A percentile compares a stretch with the other conserved stretches of the same genome.
Evolutionary conservation across 805 yeast species (phyloP).

Genomic region (Monosporozyma solicola): DNA sequence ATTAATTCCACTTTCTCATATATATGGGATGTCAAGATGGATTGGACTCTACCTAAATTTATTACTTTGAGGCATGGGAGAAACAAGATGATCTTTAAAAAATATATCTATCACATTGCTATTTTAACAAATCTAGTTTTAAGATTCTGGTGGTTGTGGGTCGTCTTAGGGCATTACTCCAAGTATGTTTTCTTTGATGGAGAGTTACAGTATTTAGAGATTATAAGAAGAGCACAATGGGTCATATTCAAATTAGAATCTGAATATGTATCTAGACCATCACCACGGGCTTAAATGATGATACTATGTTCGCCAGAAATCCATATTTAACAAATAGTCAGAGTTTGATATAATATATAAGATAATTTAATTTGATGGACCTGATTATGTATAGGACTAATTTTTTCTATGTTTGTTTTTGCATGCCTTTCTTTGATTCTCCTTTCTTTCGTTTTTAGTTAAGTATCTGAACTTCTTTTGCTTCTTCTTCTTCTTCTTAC

Average conservation of each 20-base stretch:
- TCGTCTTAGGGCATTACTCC: constrained; percentile 29
- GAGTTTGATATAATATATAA: not conserved
- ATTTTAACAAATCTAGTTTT: constrained; percentile 52
- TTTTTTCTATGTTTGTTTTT: constrained; percentile 28
- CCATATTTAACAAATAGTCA: not conserved
- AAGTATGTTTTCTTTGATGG: constrained; percentile 41
- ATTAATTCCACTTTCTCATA: constrained; percentile 72
- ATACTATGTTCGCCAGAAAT: not conserved
- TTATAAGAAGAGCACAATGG: constrained; percentile 86
- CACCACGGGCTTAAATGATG: constrained; percentile 1
- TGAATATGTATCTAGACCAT: constrained; percentile 38
- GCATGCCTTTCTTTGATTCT: constrained; percentile 42
- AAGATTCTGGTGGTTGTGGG: constrained; percentile 71
- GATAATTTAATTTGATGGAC: not conserved
- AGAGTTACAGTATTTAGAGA: constrained; percentile 61
- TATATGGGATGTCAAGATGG: constrained; percentile 82
- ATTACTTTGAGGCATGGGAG: constrained; percentile 10
- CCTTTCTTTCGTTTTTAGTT: constrained; percentile 68
- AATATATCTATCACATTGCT: constrained; percentile 44
- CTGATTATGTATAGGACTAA: not conserved
- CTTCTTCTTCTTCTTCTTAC: constrained; percentile 20
- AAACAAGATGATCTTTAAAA: constrained; percentile 12
- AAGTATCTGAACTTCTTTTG: constrained; percentile 82
- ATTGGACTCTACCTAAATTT: constrained; percentile 70
- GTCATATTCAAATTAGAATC: constrained; percentile 74